Percentiles rank a stretch among this genome's conserved stretches.
Evolutionary conservation across 495 filamentous ascomycete species (phyloP).

Genomic region (Extremus antarcticus): DNA sequence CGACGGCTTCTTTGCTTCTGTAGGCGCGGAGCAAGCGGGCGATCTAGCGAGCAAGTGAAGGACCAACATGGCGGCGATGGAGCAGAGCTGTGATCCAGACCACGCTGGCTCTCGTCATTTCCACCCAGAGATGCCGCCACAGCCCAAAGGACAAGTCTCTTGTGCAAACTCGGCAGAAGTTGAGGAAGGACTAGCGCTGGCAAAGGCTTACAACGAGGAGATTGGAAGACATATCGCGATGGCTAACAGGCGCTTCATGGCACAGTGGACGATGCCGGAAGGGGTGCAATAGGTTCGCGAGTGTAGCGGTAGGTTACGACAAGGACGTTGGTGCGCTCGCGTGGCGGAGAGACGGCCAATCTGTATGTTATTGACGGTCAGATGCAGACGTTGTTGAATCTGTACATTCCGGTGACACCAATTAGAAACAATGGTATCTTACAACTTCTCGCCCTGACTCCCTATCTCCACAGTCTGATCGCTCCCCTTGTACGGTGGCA

Average conservation of each 20-base stretch:
- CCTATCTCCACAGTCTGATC: slow-evolving; percentile 81
- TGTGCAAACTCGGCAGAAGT: not conserved
- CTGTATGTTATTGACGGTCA: too few species aligned
- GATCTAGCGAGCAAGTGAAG: too few species aligned
- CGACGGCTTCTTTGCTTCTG: not conserved
- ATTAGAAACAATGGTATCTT: not conserved
- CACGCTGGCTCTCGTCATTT: too few species aligned
- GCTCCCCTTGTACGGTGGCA: slow-evolving; percentile 74
- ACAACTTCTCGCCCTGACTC: not conserved
- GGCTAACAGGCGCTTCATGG: not conserved
- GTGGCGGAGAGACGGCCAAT: too few species aligned
- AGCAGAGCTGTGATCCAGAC: too few species aligned
- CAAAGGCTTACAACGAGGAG: not conserved
- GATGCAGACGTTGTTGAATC: too few species aligned
- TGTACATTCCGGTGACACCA: too few species aligned
- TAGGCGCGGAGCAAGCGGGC: too few species aligned
- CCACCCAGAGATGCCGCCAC: too few species aligned
- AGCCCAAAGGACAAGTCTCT: not conserved
- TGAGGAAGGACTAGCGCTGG: not conserved
- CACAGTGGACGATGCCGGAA: not conserved
- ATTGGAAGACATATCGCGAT: not conserved
- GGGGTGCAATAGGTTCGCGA: not conserved
- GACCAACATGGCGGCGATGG: too few species aligned
- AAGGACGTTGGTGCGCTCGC: too few species aligned
- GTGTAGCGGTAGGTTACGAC: too few species aligned